Base-by-base conservation (phyloP, 257 asterid species). In the Verbena officinalis region DNA sequence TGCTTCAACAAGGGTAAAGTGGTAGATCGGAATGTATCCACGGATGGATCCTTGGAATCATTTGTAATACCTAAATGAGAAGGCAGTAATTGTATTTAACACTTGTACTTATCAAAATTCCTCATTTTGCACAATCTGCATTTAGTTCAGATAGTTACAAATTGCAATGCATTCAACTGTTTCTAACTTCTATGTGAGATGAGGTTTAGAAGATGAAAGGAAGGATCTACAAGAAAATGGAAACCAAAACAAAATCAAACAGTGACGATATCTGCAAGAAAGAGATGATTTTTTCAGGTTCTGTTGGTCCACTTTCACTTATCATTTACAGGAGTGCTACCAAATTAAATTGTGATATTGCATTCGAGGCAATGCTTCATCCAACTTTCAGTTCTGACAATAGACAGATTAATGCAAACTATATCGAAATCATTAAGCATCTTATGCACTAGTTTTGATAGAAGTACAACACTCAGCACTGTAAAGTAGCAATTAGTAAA, bases 1-100 rank as follows among this genome's bases (percentile, higher is more conserved):
- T 71, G 90, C 84, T 83, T 86, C 83, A 93, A 69, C n/a, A 93
- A 68, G 43, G 83, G 89, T 55, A 87, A 60, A 7, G 95, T 84
- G 13, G 95, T 69, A 14, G 95, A 77, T 68, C 85, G 78, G 68
- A 86, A 90, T 27, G 96, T 93, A 80, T 93, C 99, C 63, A 90
- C 86, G 39, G 95, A 87, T 40, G 95, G 96, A 64, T 93, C 99
- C 84, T 78, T 82, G 30, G 95, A 48, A 73, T 93, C 97, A 76
- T 93, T 87, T 68, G 99, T 93, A 60, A 93, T 78, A 55, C 97
- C 99, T 93, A 67, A 61, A 45, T 50, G 40, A 34, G 42, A 33
- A 58, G 17, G 54, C 27, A 64, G 16, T 38, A 50, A 23, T 34
- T n/a, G n/a, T n/a, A n/a, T n/a, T n/a, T n/a, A n/a, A n/a, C n/a